phyloP scores from a whole-genome alignment of 345 rosid species.

The Citrus unshiu region DNA sequence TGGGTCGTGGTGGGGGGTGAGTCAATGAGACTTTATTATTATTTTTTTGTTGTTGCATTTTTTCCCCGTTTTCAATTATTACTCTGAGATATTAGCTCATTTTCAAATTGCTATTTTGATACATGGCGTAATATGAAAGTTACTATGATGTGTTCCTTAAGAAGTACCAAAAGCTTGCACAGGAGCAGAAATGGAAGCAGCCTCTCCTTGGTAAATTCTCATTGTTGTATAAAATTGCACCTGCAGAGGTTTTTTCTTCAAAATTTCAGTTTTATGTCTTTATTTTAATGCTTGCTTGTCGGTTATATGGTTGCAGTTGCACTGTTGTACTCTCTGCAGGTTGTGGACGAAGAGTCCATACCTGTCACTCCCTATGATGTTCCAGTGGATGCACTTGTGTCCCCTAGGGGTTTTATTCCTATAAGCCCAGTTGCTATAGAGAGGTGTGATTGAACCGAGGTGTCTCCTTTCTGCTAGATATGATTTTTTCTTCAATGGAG shows the following conservation, averaged over 20 bases:
- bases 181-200: constrained; percentile 34
- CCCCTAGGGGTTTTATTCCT: constrained; percentile 38
- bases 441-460: constrained; percentile 17
- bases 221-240: neutral
- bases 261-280: neutral
- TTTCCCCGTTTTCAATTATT: neutral
- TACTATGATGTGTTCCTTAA: constrained; percentile 40
- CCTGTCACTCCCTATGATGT: constrained; percentile 33
- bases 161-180: constrained; percentile 34
- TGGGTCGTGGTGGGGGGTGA: constrained; percentile 56
- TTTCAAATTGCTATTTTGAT: neutral
- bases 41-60: neutral
- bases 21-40: neutral
- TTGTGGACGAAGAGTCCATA: constrained; percentile 33
- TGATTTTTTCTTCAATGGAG: neutral
- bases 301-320: constrained; percentile 29
- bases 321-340: constrained; percentile 39
- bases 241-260: neutral
- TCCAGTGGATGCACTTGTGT: constrained; percentile 40
- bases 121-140: constrained; percentile 18
- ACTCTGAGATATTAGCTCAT: neutral
- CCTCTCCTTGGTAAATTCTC: constrained; percentile 36
- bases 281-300: neutral
- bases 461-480: neutral
- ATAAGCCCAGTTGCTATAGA: constrained; percentile 22